Base-by-base conservation (phyloP, 495 filamentous ascomycete species). In the Friedmanniomyces endolithicus region DNA sequence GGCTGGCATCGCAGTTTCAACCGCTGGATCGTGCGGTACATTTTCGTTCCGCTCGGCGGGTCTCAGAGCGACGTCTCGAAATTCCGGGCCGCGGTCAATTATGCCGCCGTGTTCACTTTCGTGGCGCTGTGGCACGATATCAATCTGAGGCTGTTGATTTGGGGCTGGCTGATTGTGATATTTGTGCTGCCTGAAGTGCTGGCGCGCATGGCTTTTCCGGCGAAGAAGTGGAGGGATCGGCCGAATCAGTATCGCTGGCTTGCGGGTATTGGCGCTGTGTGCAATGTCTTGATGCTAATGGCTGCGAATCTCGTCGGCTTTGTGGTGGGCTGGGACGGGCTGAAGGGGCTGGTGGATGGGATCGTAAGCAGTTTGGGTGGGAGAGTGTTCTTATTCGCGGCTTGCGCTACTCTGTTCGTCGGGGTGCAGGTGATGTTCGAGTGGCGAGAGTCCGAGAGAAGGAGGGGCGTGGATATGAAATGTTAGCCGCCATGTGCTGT, bases 61-160 rank as follows among this genome's bases (percentile, higher is more conserved):
- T 75, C 75, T 12, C 70, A 48, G 19, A 2, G 20, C n/a, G 46
- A 50, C 29, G 46, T 56, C 29, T 55, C 66, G 69, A 7, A 74
- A 69, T 71, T 74, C 1, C 61, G 79, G n/a, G 66, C 67, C 2
- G 69, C 83, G 35, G 66, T 82, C 33, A 95, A 90, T 48, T 87
- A 86, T 63, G 71, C 89, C 11, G 71, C 81, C n/a, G 85, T 95
- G 1, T 99, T 99, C 66, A 95, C 88, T 1, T 99, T 99, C 59
- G 92, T 99, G 27, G 92, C 94, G 6, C 73, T 99, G 37, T 99
- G 92, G 92, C 92, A 99, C 68, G 92, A 99, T 63, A 94, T 99
- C 66, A 82, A 90, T 63, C 78, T 96, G n/a, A 80, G 83, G 43
- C 76, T 99, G 23, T 78, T 99, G 14, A 83, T 92, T 64, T 99